phyloP scores from a whole-genome alignment of 331 rosid species.

The Malus hybrid region DNA sequence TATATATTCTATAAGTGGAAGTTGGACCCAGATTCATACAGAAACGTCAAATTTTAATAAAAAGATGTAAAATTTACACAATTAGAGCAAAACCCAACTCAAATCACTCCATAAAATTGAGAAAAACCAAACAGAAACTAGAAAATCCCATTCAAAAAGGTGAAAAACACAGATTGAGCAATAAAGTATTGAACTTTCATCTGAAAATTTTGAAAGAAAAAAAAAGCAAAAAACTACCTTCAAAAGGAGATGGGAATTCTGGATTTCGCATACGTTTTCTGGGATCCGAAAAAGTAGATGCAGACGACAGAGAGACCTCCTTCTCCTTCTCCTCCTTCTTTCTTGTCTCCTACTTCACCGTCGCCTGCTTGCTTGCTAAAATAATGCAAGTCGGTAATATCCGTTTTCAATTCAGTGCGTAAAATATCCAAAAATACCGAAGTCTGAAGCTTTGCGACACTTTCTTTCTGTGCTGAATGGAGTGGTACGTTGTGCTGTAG shows the following conservation, averaged over 20 bases:
- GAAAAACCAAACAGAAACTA: background rate
- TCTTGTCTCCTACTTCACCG: constrained; percentile 15
- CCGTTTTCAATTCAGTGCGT: background rate
- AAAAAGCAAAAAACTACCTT: background rate
- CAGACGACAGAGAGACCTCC: constrained; percentile 1
- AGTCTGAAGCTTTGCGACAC: background rate
- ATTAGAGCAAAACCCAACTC: constrained; percentile 4
- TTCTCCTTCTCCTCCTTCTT: constrained; percentile 8
- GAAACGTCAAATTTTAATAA: background rate
- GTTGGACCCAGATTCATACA: background rate
- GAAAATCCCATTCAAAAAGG: background rate
- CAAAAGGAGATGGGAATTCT: constrained; percentile 1
- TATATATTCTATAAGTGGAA: background rate
- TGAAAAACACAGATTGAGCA: no score
- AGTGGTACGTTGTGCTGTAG: background rate
- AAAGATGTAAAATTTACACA: background rate
- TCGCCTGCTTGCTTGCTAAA: background rate
- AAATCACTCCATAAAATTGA: background rate
- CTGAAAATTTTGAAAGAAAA: background rate
- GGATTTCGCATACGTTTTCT: background rate
- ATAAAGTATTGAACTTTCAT: no score
- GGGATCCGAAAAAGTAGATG: constrained; percentile 1
- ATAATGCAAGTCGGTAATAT: constrained; percentile 3
- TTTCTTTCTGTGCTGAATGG: background rate
- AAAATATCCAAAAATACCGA: background rate